Conservation (phyloP, 306 rosid species). For the Trichosanthes cucumerina region DNA sequence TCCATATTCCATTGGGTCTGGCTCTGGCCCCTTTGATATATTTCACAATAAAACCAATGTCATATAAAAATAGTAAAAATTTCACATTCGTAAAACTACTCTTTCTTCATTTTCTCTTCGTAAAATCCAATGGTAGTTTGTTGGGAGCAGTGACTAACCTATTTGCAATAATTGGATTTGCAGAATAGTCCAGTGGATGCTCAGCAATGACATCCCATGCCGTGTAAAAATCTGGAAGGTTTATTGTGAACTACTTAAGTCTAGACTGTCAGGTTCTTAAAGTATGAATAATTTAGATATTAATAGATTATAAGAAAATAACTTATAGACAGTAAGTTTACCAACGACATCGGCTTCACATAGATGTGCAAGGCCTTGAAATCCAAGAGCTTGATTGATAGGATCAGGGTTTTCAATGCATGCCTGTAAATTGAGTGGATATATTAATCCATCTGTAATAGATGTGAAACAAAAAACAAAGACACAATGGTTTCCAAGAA, state of each 20-base stretch:
- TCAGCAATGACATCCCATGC: constrained; percentile 87
- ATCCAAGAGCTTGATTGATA: constrained; percentile 66
- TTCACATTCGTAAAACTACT: neutral
- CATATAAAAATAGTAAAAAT: neutral
- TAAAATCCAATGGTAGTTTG: constrained; percentile 8
- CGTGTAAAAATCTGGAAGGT: constrained; percentile 76
- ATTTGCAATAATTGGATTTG: constrained; percentile 47
- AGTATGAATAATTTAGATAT: neutral
- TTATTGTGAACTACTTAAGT: neutral
- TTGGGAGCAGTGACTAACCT: constrained; percentile 39
- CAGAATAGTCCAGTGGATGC: constrained; percentile 42
- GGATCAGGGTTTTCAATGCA: constrained; percentile 81
- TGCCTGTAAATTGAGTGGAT: constrained; percentile 38
- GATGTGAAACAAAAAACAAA: constrained; percentile 18
- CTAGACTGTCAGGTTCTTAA: neutral
- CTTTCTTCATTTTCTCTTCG: neutral
- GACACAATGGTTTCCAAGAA: constrained; percentile 6
- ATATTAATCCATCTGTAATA: constrained; percentile 18
- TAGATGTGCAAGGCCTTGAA: constrained; percentile 90
- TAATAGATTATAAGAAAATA: neutral
- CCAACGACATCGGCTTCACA: constrained; percentile 93
- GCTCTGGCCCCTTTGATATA: neutral
- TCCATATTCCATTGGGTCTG: neutral
- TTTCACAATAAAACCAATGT: neutral
- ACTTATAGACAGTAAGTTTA: constrained; percentile 23